Conservation (phyloP, 257 asterid genomes). For the Jacaranda mimosifolia region DNA sequence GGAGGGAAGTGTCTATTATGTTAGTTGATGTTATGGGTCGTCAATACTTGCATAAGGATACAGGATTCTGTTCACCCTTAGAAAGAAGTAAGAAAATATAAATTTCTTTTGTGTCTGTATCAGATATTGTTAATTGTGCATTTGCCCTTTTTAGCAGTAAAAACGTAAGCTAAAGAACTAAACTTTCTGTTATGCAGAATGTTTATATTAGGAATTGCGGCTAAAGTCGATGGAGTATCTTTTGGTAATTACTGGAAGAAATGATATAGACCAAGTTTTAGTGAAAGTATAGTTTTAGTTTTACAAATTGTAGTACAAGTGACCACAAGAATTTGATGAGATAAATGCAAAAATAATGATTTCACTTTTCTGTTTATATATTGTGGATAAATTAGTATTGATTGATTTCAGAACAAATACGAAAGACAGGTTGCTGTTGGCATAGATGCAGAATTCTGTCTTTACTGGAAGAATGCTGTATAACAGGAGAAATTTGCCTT, state of each 20-base stretch:
- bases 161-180: not conserved
- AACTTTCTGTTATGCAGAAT: not conserved
- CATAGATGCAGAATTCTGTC: not conserved
- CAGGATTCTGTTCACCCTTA: not conserved
- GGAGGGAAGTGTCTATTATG: not conserved
- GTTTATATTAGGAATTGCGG: not conserved
- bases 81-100: not conserved
- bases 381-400: not conserved
- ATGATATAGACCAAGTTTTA: not conserved
- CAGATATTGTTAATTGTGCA: not conserved
- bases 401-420: not conserved
- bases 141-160: conserved; percentile 4
- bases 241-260: not conserved
- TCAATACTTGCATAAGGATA: no score
- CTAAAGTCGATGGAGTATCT: not conserved
- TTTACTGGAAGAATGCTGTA: no score
- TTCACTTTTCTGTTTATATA: not conserved
- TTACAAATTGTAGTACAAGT: conserved; percentile 13
- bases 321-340: not conserved
- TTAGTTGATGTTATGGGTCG: not conserved
- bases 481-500: no score
- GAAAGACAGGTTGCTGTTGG: not conserved
- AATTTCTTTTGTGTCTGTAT: not conserved
- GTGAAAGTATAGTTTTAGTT: not conserved
- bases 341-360: conserved; percentile 23